Percentiles rank a stretch among this genome's conserved stretches.
Conservation (phyloP, 2,329 filamentous ascomycete genomes). For the Fusarium camptoceras region DNA sequence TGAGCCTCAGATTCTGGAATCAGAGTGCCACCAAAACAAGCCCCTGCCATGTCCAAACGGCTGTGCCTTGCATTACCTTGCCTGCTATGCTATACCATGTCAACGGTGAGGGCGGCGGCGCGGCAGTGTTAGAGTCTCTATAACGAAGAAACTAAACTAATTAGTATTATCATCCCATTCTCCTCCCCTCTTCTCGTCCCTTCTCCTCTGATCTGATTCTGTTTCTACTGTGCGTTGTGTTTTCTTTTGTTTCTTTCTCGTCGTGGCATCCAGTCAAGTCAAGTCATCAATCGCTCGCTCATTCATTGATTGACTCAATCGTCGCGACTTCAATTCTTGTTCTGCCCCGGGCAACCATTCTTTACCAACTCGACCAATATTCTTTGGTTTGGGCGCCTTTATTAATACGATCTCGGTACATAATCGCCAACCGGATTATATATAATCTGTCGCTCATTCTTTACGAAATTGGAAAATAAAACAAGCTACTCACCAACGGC, state of each 20-base stretch:
- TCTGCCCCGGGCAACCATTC: conserved; percentile 43
- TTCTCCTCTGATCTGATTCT: conserved; percentile 27
- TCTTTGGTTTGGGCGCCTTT: conserved; percentile 9
- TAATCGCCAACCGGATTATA: not conserved
- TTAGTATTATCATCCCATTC: conserved; percentile 33
- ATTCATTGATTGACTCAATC: conserved; percentile 21
- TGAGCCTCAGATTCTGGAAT: conserved; percentile 44
- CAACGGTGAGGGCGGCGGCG: conserved; percentile 23
- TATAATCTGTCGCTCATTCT: conserved; percentile 27
- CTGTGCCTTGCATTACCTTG: conserved; percentile 6
- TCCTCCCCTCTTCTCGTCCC: conserved; percentile 18
- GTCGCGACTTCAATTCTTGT: conserved; percentile 28
- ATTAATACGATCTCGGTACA: conserved; percentile 15
- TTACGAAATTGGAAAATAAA: not conserved
- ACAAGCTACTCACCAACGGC: conserved; percentile 32
- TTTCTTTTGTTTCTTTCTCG: conserved; percentile 18
- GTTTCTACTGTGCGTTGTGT: conserved; percentile 19
- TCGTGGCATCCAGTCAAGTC: conserved; percentile 24
- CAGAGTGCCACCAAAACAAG: conserved; percentile 18
- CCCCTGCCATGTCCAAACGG: conserved; percentile 14
- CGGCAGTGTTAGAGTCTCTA: conserved; percentile 7
- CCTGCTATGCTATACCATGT: not conserved
- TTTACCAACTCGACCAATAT: conserved; percentile 4
- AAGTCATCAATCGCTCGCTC: conserved; percentile 31
- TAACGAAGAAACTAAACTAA: conserved; percentile 12